phyloP scores from a whole-genome alignment of 2,329 filamentous ascomycete genomes.

The Sarocladium strictum region DNA sequence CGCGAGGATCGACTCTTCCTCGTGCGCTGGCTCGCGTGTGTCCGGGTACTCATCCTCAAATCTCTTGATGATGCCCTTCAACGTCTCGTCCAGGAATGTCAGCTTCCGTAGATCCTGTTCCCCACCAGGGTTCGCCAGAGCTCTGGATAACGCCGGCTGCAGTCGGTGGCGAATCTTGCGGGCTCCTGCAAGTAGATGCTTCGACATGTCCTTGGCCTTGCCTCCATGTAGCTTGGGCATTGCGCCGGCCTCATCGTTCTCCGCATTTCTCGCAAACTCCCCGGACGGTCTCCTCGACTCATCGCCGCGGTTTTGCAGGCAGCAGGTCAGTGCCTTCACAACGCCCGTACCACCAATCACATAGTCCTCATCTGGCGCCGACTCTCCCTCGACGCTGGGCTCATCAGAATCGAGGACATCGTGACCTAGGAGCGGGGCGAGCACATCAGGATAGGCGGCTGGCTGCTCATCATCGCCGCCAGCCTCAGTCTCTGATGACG shows the following conservation, averaged over 20 bases:
- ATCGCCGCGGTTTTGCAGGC: conserved; percentile 68
- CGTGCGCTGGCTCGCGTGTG: conserved; percentile 46
- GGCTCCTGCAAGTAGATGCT: conserved; percentile 79
- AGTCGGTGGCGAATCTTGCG: conserved; percentile 81
- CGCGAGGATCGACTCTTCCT: not conserved
- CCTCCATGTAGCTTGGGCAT: conserved; percentile 32
- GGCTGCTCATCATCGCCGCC: conserved; percentile 19
- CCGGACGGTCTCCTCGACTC: conserved; percentile 50
- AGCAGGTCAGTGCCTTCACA: conserved; percentile 88
- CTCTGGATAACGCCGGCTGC: conserved; percentile 76
- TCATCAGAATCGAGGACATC: conserved; percentile 54
- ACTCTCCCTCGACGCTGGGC: conserved; percentile 30
- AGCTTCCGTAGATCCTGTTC: conserved; percentile 78
- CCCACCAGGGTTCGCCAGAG: conserved; percentile 55
- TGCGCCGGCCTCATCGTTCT: conserved; percentile 39
- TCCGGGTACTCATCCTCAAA: conserved; percentile 97
- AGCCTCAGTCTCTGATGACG: conserved; percentile 11
- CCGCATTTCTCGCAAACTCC: conserved; percentile 47
- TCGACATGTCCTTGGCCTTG: conserved; percentile 88
- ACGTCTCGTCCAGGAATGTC: conserved; percentile 79
- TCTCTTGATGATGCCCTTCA: conserved; percentile 85
- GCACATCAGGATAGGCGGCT: conserved; percentile 63
- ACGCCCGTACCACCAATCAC: conserved; percentile 94
- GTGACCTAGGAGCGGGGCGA: conserved; percentile 81
- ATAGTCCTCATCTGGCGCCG: conserved; percentile 85